Base-by-base conservation (phyloP, 2,329 filamentous ascomycete genomes). In the Pestalotiopsis sp. region DNA sequence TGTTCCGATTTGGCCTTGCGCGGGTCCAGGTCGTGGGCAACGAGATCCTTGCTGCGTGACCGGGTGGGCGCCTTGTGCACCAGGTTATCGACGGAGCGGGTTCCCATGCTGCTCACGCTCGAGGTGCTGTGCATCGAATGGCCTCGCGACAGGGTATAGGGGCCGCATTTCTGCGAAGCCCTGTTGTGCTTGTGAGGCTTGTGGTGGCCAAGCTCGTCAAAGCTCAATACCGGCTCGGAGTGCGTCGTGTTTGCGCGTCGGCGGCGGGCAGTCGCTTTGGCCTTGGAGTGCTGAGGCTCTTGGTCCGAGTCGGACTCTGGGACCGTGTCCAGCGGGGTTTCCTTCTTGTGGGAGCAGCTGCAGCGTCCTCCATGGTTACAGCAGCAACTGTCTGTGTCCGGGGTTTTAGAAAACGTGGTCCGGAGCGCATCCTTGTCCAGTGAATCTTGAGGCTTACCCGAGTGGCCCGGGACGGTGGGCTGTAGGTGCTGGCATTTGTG, bases 341-440 rank as follows among this genome's bases (percentile, higher is more conserved):
- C 89, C 79, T 89, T 90, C 81, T 91, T 91, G 76, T 86, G 80
- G 68, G 85, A 84, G 78, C 90, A 92, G 67, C 88, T 87, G 82
- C 90, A 92, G 73, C 87, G 87, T 60, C 86, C 89, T 71, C 90
- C 90, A 74, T 92, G 90, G 78, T 91, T 91, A 79, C 90, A 92
- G 80, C 89, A 91, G 79, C 90, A 92, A 73, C 87, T 90, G 74
- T 90, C 89, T 89, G 81, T 68, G 72, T 68, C 52, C 56, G 58
- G 31, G 17, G 56, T 66, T 59, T 70, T 67, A 70, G 72, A 57
- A 65, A 27, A 49, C 62, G 14, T 56, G 40, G 38, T 65, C 40
- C 62, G 20, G 20, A 56, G n/a, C 27, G 36, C 25, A 36, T 62
- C 31, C 59, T 62, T 62, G 11, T 62, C 59, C 38, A 27, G 23